phyloP scores from a whole-genome alignment of 441 rosid species.

The Metrosideros polymorpha region DNA sequence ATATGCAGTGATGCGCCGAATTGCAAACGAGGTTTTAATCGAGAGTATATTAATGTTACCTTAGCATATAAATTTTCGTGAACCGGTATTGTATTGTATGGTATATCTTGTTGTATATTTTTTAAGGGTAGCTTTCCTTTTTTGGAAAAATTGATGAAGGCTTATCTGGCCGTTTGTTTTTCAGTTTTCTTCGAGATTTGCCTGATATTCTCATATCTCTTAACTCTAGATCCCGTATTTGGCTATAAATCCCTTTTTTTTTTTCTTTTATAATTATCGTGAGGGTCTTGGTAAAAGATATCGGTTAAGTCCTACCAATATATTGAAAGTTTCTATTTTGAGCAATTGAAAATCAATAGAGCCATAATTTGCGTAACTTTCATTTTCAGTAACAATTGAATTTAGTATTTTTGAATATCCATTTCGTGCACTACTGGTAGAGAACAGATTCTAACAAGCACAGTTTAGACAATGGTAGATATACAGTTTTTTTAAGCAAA shows the following conservation, averaged over 20 bases:
- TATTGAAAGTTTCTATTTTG: not conserved
- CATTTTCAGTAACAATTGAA: not conserved
- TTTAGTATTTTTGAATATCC: not conserved
- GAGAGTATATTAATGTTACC: not conserved
- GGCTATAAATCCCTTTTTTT: not conserved
- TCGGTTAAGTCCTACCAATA: not conserved
- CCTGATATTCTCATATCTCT: not conserved
- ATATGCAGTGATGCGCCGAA: not conserved
- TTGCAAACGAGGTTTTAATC: not conserved
- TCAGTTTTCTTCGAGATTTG: not conserved
- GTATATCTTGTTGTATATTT: not conserved
- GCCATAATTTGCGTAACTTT: not conserved
- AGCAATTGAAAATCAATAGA: not conserved
- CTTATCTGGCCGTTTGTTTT: not conserved
- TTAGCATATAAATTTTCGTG: not conserved
- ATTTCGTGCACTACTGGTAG: not conserved
- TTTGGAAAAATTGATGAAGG: not conserved
- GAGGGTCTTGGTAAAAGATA: not conserved
- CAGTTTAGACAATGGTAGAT: not conserved
- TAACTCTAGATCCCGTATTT: not conserved
- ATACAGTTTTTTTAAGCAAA: not conserved
- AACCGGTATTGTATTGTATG: not conserved
- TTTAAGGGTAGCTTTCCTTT: not conserved
- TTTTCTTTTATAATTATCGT: not conserved
- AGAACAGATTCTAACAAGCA: not conserved